Conservation (phyloP, 176 grass and related monocot genomes). For the Coix lacrymajobi region DNA sequence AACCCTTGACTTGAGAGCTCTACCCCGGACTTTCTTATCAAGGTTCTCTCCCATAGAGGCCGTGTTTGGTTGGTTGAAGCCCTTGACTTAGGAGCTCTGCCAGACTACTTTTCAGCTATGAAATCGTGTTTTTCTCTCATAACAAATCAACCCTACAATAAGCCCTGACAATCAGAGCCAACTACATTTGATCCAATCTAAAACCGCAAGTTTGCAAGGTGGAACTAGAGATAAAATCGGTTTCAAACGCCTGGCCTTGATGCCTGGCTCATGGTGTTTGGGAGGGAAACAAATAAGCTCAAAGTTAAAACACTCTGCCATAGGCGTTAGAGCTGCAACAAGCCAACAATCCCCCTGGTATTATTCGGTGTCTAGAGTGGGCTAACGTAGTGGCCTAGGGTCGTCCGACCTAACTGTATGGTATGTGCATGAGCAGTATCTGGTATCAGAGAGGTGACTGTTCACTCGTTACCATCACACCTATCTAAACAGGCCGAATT, state of each 20-base stretch:
- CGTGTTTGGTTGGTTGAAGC: no score
- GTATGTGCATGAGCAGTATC: neutral
- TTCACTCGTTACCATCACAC: neutral
- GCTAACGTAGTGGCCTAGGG: neutral
- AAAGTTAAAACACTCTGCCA: neutral
- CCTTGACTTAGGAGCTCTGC: no score
- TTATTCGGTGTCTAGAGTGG: neutral
- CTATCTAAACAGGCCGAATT: neutral
- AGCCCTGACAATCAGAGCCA: no score
- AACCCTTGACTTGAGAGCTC: no score
- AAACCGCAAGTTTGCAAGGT: no score
- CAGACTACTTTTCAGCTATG: no score
- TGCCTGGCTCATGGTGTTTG: no score
- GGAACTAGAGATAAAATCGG: no score
- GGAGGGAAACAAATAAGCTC: neutral
- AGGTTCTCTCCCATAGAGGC: neutral
- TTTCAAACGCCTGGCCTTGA: no score
- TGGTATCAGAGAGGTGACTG: neutral
- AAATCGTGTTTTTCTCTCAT: no score
- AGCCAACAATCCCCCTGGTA: neutral
- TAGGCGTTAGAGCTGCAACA: neutral
- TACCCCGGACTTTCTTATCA: neutral
- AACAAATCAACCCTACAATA: no score
- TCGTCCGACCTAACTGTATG: neutral
- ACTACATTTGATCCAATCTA: no score